phyloP scores from a whole-genome alignment of 164 flowering plant species.

The Nymphaea thermarum region DNA sequence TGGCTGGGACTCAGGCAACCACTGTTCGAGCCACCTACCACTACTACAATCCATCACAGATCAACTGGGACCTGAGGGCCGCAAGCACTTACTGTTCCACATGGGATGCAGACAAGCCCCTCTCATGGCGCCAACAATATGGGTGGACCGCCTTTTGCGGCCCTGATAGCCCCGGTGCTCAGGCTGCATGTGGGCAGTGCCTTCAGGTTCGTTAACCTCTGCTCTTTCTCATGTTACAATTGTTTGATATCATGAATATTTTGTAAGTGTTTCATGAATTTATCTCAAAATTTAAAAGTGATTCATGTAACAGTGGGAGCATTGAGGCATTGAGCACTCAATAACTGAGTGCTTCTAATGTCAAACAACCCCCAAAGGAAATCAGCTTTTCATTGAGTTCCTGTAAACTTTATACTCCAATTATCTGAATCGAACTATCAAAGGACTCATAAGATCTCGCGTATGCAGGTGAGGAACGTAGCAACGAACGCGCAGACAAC shows the following conservation, averaged over 20 bases:
- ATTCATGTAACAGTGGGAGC: too few relatives aligned
- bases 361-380: too few relatives aligned
- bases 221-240: not conserved
- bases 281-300: too few relatives aligned
- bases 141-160: constrained; percentile 47
- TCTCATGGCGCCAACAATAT: constrained; percentile 27
- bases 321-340: too few relatives aligned
- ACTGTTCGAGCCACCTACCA: constrained; percentile 44
- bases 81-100: constrained; percentile 38
- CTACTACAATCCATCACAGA: constrained; percentile 27
- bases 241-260: too few relatives aligned
- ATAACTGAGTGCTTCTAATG: too few relatives aligned
- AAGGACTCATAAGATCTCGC: too few relatives aligned
- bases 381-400: too few relatives aligned
- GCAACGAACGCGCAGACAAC: constrained; percentile 33
- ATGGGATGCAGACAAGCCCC: constrained; percentile 36
- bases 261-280: too few relatives aligned
- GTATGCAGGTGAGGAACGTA: constrained; percentile 46
- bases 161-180: constrained; percentile 29
- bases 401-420: too few relatives aligned
- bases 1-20: constrained; percentile 5
- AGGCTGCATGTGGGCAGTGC: constrained; percentile 32
- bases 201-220: constrained; percentile 14
- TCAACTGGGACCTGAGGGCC: constrained; percentile 27
- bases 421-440: too few relatives aligned